phyloP scores from a whole-genome alignment of 257 asterid genomes.

The Solanum gandarillasii region DNA sequence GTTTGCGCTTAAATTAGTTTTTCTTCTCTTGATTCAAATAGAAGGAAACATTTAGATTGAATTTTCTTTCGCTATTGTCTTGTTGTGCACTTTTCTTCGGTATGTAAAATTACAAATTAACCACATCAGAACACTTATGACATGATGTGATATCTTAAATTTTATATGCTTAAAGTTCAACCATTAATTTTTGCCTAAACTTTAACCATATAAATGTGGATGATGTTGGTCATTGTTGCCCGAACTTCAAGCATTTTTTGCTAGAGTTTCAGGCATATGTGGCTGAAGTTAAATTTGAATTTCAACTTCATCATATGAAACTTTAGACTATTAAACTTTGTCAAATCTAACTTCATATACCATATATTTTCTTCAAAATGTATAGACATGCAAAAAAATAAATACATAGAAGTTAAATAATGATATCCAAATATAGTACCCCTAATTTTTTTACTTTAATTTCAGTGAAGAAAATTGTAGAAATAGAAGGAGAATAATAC shows the following conservation, averaged over 20 bases:
- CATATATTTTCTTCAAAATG: neutral
- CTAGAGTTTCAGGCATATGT: neutral
- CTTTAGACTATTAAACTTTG: neutral
- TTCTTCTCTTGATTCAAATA: no score
- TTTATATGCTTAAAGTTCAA: neutral
- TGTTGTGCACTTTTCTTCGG: no score
- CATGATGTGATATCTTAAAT: no score
- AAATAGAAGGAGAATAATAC: neutral
- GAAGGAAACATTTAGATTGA: no score
- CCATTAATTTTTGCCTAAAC: no score
- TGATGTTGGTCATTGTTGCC: neutral
- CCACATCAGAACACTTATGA: no score
- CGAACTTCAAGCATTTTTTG: neutral
- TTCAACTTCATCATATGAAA: neutral
- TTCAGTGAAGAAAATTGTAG: neutral
- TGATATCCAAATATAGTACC: neutral
- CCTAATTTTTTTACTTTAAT: neutral
- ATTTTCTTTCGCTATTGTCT: no score
- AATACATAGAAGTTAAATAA: neutral
- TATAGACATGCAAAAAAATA: neutral
- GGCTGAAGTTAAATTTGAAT: neutral
- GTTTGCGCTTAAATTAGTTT: no score
- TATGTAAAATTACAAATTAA: no score
- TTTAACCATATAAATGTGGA: neutral
- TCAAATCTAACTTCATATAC: neutral